A percentile compares a stretch with the other conserved stretches of the same genome.
phyloP scores from a whole-genome alignment of 768 basidiomycete species.

The Rossbeevera mucosa region DNA sequence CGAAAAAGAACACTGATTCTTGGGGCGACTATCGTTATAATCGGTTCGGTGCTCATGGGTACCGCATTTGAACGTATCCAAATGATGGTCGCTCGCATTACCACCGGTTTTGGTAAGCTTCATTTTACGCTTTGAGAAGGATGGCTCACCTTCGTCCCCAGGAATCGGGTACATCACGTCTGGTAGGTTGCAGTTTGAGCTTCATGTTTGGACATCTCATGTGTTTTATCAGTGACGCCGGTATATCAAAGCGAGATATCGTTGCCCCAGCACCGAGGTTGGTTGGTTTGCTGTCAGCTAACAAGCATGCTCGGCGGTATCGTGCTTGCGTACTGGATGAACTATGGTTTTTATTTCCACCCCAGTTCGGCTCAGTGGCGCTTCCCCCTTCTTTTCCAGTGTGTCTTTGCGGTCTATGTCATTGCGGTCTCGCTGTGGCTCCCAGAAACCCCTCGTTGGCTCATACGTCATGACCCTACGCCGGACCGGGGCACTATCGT shows the following conservation, averaged over 20 bases:
- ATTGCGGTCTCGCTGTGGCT: constrained; percentile 4
- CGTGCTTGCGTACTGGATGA: constrained; percentile 14
- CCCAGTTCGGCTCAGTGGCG: constrained; percentile 10
- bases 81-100: constrained; percentile 12
- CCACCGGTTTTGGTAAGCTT: constrained; percentile 6
- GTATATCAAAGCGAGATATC: constrained; percentile 14
- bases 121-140: background rate
- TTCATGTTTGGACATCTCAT: background rate
- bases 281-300: constrained; percentile 13
- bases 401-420: constrained; percentile 7
- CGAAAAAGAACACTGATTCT: constrained; percentile 11
- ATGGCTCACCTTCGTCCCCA: background rate
- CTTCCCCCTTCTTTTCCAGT: constrained; percentile 8
- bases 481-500: constrained; percentile 3
- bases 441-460: constrained; percentile 5
- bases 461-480: constrained; percentile 2
- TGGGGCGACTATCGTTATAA: constrained; percentile 4
- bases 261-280: constrained; percentile 11
- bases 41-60: constrained; percentile 13
- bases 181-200: background rate
- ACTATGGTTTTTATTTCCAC: constrained; percentile 14
- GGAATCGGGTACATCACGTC: constrained; percentile 14
- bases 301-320: constrained; percentile 13
- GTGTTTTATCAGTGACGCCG: constrained; percentile 3
- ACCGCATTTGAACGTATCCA: constrained; percentile 9